Conservation (phyloP, 345 rosid genomes). For the Microthlaspi erraticum region DNA sequence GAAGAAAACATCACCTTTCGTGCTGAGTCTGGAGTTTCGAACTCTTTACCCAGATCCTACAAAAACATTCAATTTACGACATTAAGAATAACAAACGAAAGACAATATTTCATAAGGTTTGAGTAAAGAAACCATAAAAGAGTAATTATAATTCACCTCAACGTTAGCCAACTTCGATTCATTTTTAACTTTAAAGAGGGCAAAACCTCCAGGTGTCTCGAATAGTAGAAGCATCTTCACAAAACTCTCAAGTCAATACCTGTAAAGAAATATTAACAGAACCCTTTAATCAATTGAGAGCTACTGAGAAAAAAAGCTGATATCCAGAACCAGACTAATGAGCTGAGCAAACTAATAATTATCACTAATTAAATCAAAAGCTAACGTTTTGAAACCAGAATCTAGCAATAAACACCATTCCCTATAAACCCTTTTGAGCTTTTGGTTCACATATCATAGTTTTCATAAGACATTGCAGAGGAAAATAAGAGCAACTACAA, state of each 20-base stretch:
- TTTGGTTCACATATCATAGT: neutral
- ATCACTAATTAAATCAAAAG: neutral
- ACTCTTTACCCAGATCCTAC: conserved; percentile 71
- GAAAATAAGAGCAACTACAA: neutral
- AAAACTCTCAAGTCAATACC: conserved; percentile 3
- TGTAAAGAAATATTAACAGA: neutral
- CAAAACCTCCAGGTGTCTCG: conserved; percentile 54
- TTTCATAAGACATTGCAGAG: neutral
- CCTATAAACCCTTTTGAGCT: neutral
- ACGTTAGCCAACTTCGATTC: conserved; percentile 73
- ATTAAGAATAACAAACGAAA: neutral
- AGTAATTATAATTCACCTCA: conserved; percentile 53
- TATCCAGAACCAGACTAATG: neutral
- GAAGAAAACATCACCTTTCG: conserved; percentile 54
- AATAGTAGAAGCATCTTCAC: conserved; percentile 37
- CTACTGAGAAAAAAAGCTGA: neutral
- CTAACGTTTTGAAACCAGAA: conserved; percentile 9
- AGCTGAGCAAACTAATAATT: neutral
- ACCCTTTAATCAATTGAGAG: neutral
- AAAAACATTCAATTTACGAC: neutral
- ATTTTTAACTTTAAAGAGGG: conserved; percentile 69
- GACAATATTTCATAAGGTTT: too few species aligned
- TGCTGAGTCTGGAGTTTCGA: conserved; percentile 58
- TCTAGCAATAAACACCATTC: neutral
- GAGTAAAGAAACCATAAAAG: neutral